Base-by-base conservation (phyloP, 805 yeast genomes). In the Candida vaughaniae region DNA sequence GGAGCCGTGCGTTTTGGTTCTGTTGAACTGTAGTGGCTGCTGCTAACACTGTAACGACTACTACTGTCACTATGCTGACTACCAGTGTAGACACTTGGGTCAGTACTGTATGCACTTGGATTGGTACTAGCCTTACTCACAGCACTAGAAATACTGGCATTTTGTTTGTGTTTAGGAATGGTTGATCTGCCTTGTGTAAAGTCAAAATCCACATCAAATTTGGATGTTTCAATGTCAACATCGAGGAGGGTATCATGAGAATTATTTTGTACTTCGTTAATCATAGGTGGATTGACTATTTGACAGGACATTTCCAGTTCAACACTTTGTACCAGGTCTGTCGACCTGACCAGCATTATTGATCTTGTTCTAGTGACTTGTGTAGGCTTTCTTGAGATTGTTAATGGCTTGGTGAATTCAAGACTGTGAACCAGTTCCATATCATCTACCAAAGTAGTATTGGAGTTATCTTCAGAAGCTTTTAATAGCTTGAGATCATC, bases 401-500 rank as follows among this genome's bases (percentile, higher is more conserved):
- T 20, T 14, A 45, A 35, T 18, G 49, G 49, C 25, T 45, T 42
- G 18, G 39, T 39, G n/a, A 39, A 17, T 17, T 36, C 36, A 16
- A 32, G 36, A 25, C 42, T 40, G 3, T 22, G 31, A 12, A 40
- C 34, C 27, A 28, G 39, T 17, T 39, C 45, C 4, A 12, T 17
- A 12, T 34, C 45, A 10, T 48, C 53, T 2, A 50, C 45, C 38
- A 48, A 42, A 1, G 52, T 49, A 3, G 22, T 39, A 22, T 43
- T 39, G 16, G 55, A 49, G 11, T 28, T 18, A 2, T 29, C 34
- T 12, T 22, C 12, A n/a, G 34, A 14, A 40, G 46, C 16, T 45
- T 52, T 39, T 34, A 61, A 41, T 39, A 60, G 39, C 14, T 53
- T 43, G 5, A 62, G 31, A 31, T 60, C 66, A 14, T 59, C 60